Evolutionary conservation across 2,329 filamentous ascomycete species (phyloP).

Genomic region (Venturia asperata): DNA sequence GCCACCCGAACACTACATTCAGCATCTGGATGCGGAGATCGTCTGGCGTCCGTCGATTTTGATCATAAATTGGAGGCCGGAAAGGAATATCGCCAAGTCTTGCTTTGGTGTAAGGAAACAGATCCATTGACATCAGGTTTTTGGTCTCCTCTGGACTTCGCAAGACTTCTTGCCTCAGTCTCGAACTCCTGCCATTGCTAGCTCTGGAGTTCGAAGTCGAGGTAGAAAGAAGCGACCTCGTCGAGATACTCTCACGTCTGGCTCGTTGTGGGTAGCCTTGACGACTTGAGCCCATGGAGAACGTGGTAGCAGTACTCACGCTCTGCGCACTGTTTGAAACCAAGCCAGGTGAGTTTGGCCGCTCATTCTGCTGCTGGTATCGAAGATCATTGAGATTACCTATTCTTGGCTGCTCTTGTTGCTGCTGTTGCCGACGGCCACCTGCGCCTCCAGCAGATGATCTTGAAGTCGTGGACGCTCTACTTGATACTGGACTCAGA

Average conservation of each 20-base stretch:
- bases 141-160: constrained; percentile 65
- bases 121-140: constrained; percentile 55
- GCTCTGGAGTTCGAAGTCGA: constrained; percentile 10
- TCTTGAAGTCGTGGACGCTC: constrained; percentile 21
- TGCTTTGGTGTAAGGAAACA: constrained; percentile 80
- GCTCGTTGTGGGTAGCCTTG: constrained; percentile 13
- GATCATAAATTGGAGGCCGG: constrained; percentile 54
- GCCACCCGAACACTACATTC: constrained; percentile 90
- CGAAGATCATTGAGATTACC: neutral
- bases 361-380: constrained; percentile 9
- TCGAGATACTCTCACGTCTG: constrained; percentile 35
- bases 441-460: constrained; percentile 16
- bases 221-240: constrained; percentile 33
- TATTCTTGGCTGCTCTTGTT: neutral
- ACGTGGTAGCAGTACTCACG: constrained; percentile 31
- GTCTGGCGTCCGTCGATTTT: constrained; percentile 47
- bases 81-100: constrained; percentile 79
- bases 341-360: constrained; percentile 17
- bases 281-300: constrained; percentile 30
- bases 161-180: constrained; percentile 71
- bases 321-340: constrained; percentile 25
- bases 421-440: neutral
- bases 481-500: constrained; percentile 58
- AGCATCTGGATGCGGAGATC: constrained; percentile 87
- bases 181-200: constrained; percentile 46